Evolutionary conservation across 805 yeast species (phyloP), one percentile per base, ranked within the genome.

Genomic region (Ogataea ramenticola): DNA sequence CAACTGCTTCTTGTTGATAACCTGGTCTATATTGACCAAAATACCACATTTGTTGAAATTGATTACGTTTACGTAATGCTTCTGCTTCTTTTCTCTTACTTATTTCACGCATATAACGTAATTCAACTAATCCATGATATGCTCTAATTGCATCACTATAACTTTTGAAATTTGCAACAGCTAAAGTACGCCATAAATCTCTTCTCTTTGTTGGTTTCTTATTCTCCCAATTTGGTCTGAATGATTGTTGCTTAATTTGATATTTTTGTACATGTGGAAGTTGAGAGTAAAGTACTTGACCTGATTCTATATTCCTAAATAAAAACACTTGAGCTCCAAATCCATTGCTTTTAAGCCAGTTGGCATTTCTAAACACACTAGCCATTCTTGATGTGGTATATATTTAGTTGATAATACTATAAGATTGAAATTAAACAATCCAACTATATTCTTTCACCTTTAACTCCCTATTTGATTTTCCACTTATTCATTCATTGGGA

Each of bases 101-200:
- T 21, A 77, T 71, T 58, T 86, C 93, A 57, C 98, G 75, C 63
- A 78, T 71, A 51, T 77, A 71, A 59, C 95, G 79, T 57, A 90
- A 74, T 55, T 83, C 78, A 5, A 86, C 81, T 45, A 90, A 70
- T 22, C 82, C 84, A 47, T 82, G 77, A 64, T 81, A 88, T 8
- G 93, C 83, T 36, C 80, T 78, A 15, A 79, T 77, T 2, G 96
- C 86, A 36, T 71, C 64, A 41, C 80, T 82, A 57, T 81, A 79
- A 42, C 62, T 62, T 34, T 71, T 69, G 50, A 85, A 76, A 49
- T 77, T 78, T 1, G 86, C 89, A 36, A 89, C 93, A 38, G 93
- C 86, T 86, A 91, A 77, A 43, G 90, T 75, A 54, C 91, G 74
- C 97, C 97, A 90, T 41, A 89, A 70, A 63, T 90, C 98, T 54